These are phyloP conservation scores for Eruca vesicaria DNA, from an alignment of 441 rosid species.

Conservation along the genomic window DNA sequence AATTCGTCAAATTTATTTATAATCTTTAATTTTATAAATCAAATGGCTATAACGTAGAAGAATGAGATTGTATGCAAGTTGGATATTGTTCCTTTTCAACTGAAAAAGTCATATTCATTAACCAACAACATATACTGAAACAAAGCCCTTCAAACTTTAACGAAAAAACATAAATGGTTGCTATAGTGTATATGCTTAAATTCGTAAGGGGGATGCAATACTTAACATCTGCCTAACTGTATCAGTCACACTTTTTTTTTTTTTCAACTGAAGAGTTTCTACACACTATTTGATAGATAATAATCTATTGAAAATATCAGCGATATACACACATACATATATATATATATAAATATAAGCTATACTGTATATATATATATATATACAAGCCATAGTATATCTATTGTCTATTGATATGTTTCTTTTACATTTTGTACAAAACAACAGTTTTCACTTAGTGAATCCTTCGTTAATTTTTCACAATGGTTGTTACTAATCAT, in stretches of 20 bases:
- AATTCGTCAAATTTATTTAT: neutral
- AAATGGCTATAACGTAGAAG: constrained; percentile 19
- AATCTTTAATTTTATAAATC: neutral
- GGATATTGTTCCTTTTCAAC: constrained; percentile 18
- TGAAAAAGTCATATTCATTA: constrained; percentile 13
- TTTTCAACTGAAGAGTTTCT: too few relatives aligned
- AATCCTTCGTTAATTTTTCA: neutral
- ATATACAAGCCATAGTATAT: neutral
- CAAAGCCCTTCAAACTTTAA: neutral
- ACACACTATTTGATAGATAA: neutral
- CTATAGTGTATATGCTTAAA: neutral
- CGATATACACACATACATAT: too few relatives aligned
- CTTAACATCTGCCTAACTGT: neutral
- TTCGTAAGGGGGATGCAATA: neutral
- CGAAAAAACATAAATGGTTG: neutral
- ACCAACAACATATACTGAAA: constrained; percentile 7
- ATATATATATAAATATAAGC: too few relatives aligned
- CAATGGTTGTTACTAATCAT: neutral
- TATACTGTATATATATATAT: too few relatives aligned
- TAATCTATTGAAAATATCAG: neutral
- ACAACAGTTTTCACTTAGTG: neutral
- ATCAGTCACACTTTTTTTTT: neutral
- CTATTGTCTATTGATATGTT: neutral
- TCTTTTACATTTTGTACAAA: neutral
- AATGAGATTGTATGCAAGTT: constrained; percentile 9